A percentile compares a stretch with the other conserved stretches of the same genome.
Evolutionary conservation across 1,284 basidiomycete species (phyloP).

Genomic region (Ustilago vetiveriae): DNA sequence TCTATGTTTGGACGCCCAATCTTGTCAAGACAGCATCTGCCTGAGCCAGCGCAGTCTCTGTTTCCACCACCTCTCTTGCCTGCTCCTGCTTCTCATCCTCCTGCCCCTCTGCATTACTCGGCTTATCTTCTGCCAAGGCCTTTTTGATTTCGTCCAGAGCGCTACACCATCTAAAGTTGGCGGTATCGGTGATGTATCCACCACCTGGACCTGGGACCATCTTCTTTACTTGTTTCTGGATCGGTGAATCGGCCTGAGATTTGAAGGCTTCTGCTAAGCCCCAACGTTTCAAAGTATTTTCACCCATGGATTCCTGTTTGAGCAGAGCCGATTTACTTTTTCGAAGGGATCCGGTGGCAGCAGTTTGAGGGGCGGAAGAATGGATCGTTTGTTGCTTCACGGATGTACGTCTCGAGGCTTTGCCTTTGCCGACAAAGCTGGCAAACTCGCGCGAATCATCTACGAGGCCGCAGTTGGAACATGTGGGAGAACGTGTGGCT

Average conservation of each 20-base stretch:
- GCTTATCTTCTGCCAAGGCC: conserved; percentile 32
- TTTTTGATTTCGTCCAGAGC: conserved; percentile 59
- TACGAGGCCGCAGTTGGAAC: conserved; percentile 20
- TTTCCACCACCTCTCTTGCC: conserved; percentile 17
- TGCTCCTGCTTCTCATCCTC: conserved; percentile 5
- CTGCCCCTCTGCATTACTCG: not conserved
- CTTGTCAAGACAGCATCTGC: conserved; percentile 27
- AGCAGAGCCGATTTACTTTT: conserved; percentile 11
- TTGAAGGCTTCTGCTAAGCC: conserved; percentile 42
- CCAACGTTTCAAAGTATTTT: conserved; percentile 38
- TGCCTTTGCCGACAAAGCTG: conserved; percentile 35
- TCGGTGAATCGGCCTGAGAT: not conserved
- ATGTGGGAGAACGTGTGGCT: conserved; percentile 14
- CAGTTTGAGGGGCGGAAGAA: conserved; percentile 1
- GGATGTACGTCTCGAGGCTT: conserved; percentile 25
- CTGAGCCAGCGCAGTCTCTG: conserved; percentile 11
- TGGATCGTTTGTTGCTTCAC: conserved; percentile 25
- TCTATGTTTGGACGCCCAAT: conserved; percentile 27
- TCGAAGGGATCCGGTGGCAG: conserved; percentile 16
- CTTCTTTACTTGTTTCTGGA: conserved; percentile 34
- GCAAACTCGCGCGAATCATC: conserved; percentile 33
- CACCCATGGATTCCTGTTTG: conserved; percentile 16
- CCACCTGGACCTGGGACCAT: conserved; percentile 58
- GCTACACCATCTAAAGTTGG: conserved; percentile 55
- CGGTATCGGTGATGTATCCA: conserved; percentile 57